Percentiles rank a stretch among this genome's conserved stretches.
Evolutionary conservation across 371 early-diverging fungal genomes (phyloP).

Genomic region (Rhizopus microsporus): DNA sequence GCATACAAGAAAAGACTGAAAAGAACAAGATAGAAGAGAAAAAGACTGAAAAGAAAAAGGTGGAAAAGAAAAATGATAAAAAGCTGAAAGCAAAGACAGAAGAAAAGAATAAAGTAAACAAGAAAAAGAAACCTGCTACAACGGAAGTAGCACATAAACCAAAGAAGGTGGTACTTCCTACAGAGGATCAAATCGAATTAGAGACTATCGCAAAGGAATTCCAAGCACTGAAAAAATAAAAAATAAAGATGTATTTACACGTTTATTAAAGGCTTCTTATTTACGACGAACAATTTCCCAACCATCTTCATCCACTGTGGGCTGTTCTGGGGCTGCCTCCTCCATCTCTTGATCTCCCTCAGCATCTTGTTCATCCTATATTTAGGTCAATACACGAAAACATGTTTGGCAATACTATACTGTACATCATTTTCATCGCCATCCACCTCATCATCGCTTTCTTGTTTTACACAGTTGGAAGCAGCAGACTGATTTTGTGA

Average conservation of each 20-base stretch:
- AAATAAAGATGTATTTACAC: background rate
- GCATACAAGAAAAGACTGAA: slow-evolving; percentile 20
- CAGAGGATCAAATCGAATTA: slow-evolving; percentile 30
- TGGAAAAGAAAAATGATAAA: slow-evolving; percentile 4
- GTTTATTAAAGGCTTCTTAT: slow-evolving; percentile 6
- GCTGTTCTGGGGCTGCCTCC: slow-evolving; percentile 35
- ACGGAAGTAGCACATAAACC: slow-evolving; percentile 12
- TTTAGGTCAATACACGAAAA: slow-evolving; percentile 1
- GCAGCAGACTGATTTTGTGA: slow-evolving; percentile 24
- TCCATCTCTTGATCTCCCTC: slow-evolving; percentile 40
- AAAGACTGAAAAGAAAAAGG: slow-evolving; percentile 8
- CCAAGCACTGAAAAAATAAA: slow-evolving; percentile 15
- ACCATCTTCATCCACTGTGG: slow-evolving; percentile 54
- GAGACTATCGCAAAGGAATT: slow-evolving; percentile 30
- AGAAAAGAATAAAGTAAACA: slow-evolving; percentile 10
- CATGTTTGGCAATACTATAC: background rate
- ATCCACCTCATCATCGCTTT: slow-evolving; percentile 35
- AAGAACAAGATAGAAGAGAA: slow-evolving; percentile 12
- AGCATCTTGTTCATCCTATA: slow-evolving; percentile 11
- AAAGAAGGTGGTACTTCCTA: slow-evolving; percentile 22
- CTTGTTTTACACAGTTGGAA: slow-evolving; percentile 36
- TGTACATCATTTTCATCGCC: slow-evolving; percentile 21
- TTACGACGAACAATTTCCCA: slow-evolving; percentile 49
- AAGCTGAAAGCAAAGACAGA: slow-evolving; percentile 5
- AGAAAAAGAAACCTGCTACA: slow-evolving; percentile 10